These are phyloP conservation scores for Hordeum marinum DNA, from an alignment of 176 grass and related monocot genomes.

Conservation along the genomic window DNA sequence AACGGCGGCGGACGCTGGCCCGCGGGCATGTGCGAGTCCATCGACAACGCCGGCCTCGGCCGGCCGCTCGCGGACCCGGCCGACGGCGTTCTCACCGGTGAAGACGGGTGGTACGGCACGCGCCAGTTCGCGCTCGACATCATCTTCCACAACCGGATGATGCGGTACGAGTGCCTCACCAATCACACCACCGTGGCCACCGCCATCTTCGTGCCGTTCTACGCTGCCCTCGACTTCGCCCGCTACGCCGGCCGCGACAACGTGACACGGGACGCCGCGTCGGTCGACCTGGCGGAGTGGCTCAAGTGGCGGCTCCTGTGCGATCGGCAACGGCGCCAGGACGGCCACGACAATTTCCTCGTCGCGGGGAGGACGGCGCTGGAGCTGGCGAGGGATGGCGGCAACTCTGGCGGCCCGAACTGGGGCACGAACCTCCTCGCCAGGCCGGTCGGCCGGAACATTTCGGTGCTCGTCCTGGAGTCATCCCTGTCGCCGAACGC, in stretches of 20 bases:
- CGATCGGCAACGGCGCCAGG: background rate
- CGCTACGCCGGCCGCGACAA: constrained; percentile 46
- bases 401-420: constrained; percentile 3
- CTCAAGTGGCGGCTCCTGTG: constrained; percentile 22
- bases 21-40: constrained; percentile 32
- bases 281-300: constrained; percentile 28
- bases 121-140: constrained; percentile 48
- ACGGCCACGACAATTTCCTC: constrained; percentile 53
- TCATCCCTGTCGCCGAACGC: constrained; percentile 32
- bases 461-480: constrained; percentile 57
- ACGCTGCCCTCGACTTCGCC: constrained; percentile 56
- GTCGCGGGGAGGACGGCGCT: constrained; percentile 49
- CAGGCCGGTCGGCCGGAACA: constrained; percentile 34
- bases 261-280: constrained; percentile 22
- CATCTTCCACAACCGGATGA: constrained; percentile 78
- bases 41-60: constrained; percentile 43
- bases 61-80: constrained; percentile 26
- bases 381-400: constrained; percentile 35
- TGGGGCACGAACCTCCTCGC: constrained; percentile 55
- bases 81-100: constrained; percentile 36
- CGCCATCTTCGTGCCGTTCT: constrained; percentile 67
- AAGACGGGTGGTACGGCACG: constrained; percentile 59
- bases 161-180: constrained; percentile 61
- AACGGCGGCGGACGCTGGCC: constrained; percentile 2
- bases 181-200: constrained; percentile 31